phyloP scores from a whole-genome alignment of 2,329 filamentous ascomycete species.

The Scopulariopsis brevicaulis region DNA sequence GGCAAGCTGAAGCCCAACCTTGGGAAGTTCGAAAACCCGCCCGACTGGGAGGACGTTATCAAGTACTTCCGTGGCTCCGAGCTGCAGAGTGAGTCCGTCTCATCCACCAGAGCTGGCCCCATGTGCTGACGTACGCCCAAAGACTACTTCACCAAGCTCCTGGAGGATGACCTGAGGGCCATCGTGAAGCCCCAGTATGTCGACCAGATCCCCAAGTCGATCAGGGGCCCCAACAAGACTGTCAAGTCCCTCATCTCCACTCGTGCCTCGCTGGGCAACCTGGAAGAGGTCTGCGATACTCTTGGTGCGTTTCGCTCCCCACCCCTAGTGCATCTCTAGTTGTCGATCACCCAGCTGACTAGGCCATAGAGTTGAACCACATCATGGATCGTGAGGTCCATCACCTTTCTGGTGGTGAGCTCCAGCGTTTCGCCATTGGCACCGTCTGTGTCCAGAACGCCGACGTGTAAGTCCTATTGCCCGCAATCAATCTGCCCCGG shows the following conservation, averaged over 20 bases:
- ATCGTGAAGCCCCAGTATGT: conserved; percentile 99
- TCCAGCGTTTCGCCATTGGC: conserved; percentile 95
- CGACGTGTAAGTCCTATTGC: conserved; percentile 47
- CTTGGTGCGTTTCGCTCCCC: conserved; percentile 26
- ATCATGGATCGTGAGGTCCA: conserved; percentile 87
- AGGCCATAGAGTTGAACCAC: conserved; percentile 59
- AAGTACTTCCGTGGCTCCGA: conserved; percentile 98
- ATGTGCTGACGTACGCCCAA: conserved; percentile 7
- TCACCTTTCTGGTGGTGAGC: conserved; percentile 88
- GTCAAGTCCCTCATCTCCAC: conserved; percentile 71
- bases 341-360: neutral
- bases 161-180: conserved; percentile 94
- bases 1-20: conserved; percentile 98
- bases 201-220: conserved; percentile 90
- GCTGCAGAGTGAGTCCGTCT: conserved; percentile 64
- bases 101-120: neutral
- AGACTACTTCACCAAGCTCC: conserved; percentile 96
- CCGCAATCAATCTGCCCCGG: too few relatives aligned
- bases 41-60: conserved; percentile 98
- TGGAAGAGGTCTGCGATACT: conserved; percentile 70
- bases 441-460: conserved; percentile 92
- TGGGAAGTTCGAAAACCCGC: conserved; percentile 88
- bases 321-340: neutral
- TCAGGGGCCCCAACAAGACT: conserved; percentile 69
- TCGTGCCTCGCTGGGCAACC: conserved; percentile 66